These are phyloP conservation scores for Bipolaris victoriae DNA, from an alignment of 2,329 filamentous ascomycete genomes.

Conservation along the genomic window DNA sequence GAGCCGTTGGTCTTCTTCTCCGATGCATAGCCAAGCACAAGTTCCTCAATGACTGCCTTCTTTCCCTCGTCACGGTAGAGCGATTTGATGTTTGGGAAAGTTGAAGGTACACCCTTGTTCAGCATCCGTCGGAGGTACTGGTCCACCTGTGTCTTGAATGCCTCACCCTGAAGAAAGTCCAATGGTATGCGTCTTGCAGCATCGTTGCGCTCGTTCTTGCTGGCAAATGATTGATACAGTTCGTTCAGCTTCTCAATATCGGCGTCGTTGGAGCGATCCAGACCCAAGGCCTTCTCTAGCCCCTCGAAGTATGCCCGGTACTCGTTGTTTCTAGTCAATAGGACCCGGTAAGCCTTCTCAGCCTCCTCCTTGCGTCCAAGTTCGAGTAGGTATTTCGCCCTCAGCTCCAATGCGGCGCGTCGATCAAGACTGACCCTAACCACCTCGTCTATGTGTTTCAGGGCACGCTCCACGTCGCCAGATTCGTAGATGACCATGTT, in stretches of 20 bases:
- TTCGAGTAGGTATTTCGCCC: conserved; percentile 81
- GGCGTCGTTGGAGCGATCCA: conserved; percentile 66
- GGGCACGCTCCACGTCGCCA: conserved; percentile 79
- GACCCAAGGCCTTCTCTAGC: conserved; percentile 71
- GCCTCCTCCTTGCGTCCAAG: conserved; percentile 81
- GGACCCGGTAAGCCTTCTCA: conserved; percentile 75
- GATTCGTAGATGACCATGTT: conserved; percentile 92
- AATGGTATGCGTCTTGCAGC: conserved; percentile 84
- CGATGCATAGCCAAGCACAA: conserved; percentile 80
- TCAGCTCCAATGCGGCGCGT: conserved; percentile 81
- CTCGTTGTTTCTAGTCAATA: conserved; percentile 88
- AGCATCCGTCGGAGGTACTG: conserved; percentile 83
- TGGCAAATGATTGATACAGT: conserved; percentile 81
- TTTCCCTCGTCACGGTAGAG: conserved; percentile 82
- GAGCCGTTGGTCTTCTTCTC: conserved; percentile 61
- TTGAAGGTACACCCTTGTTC: conserved; percentile 90
- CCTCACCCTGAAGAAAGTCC: conserved; percentile 81
- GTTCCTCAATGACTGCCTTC: conserved; percentile 72
- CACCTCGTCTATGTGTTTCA: conserved; percentile 82
- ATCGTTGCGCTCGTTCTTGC: conserved; percentile 82
- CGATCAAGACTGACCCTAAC: conserved; percentile 82
- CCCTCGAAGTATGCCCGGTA: conserved; percentile 84
- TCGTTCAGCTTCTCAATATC: conserved; percentile 73
- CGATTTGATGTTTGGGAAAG: conserved; percentile 95
- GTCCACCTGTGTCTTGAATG: conserved; percentile 79